These are phyloP conservation scores for Solanum chacoense DNA, from an alignment of 305 asterid species.

Conservation along the genomic window DNA sequence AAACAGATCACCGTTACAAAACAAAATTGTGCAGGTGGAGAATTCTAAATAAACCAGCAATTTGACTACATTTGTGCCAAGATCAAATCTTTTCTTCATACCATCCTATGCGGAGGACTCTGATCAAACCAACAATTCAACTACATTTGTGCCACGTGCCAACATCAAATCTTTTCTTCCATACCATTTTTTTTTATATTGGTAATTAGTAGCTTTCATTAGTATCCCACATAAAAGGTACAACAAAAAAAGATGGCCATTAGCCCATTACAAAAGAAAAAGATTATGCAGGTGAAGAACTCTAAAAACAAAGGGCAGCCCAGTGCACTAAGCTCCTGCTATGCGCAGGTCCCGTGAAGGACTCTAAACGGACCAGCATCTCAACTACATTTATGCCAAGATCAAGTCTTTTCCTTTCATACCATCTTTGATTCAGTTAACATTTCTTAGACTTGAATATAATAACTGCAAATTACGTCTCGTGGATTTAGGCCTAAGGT, in stretches of 20 bases:
- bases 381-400: neutral
- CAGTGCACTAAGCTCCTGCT: neutral
- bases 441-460: neutral
- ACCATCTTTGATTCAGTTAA: neutral
- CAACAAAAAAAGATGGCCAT: neutral
- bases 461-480: neutral
- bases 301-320: neutral
- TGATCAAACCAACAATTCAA: neutral
- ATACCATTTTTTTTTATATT: neutral
- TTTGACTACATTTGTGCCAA: neutral
- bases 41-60: neutral
- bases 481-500: neutral
- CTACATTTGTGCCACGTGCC: neutral
- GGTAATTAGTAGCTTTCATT: neutral
- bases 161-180: neutral
- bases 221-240: neutral
- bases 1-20: neutral
- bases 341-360: neutral
- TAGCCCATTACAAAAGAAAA: neutral
- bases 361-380: neutral
- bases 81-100: neutral
- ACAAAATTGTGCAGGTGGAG: neutral
- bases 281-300: neutral
- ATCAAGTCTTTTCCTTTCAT: neutral
- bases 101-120: too few species aligned